phyloP scores from a whole-genome alignment of 805 yeast species.

The Millerago galiae region DNA sequence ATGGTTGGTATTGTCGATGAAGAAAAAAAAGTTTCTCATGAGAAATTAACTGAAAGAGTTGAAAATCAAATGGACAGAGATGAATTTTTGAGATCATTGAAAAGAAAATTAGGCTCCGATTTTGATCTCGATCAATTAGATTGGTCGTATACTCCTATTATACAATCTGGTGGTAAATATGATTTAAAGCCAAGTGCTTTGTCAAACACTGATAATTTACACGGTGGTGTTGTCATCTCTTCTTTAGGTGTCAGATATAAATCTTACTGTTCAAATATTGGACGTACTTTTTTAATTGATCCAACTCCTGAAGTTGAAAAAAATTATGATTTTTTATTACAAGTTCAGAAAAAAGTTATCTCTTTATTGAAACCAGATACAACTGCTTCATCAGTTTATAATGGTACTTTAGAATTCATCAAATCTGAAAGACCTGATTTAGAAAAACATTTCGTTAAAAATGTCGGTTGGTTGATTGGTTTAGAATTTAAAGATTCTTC shows the following conservation, averaged over 20 bases:
- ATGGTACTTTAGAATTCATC: constrained; percentile 53
- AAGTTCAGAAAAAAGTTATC: constrained; percentile 62
- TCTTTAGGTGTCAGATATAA: constrained; percentile 84
- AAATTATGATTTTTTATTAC: constrained; percentile 70
- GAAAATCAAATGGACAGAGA: constrained; percentile 78
- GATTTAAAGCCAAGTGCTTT: constrained; percentile 81
- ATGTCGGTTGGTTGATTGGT: constrained; percentile 85
- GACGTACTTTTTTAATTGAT: constrained; percentile 83
- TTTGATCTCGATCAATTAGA: constrained; percentile 75
- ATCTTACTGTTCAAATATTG: constrained; percentile 82
- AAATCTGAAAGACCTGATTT: constrained; percentile 61
- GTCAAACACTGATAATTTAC: constrained; percentile 56
- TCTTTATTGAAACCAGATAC: constrained; percentile 58
- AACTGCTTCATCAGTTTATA: constrained; percentile 56
- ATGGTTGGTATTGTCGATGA: constrained; percentile 86
- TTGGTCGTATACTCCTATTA: constrained; percentile 90
- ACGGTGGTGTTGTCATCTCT: constrained; percentile 75
- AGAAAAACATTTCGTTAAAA: constrained; percentile 59
- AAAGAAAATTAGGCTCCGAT: constrained; percentile 53
- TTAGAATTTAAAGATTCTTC: constrained; percentile 81
- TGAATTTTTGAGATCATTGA: constrained; percentile 54
- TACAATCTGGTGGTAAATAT: constrained; percentile 82
- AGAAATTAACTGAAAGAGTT: constrained; percentile 64
- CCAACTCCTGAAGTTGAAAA: constrained; percentile 75
- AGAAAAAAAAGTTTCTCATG: constrained; percentile 68